Evolutionary conservation across 495 filamentous ascomycete genomes (phyloP), one percentile per base, ranked within the genome.

Genomic region (Friedmanniomyces simplex): DNA sequence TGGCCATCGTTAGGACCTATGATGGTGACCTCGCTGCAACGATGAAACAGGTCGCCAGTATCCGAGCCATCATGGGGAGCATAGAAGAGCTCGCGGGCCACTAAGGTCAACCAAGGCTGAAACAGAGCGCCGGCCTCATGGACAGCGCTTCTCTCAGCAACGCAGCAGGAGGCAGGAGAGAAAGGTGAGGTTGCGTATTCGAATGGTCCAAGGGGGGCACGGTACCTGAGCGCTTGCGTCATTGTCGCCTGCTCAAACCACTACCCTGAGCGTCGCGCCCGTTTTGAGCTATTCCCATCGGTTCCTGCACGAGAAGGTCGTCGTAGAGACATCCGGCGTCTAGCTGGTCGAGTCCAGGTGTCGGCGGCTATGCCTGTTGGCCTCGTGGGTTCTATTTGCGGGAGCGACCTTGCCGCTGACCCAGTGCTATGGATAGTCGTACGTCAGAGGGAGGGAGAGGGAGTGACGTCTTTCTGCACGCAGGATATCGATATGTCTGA

Each of bases 181-280:
- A 36, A 22, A 5, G 18, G 26, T n/a, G 30, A 36, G 49, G 30
- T 8, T 22, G 30, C 2, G 26, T 1, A 20, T 10, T 10, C 25
- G 49, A 3, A 18, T 52, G 25, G 30, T 26, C 20, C 16, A 10
- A 20, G 16, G 30, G n/a, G 3, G 8, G 49, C 12, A 52, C 46
- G 25, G 20, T 49, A 49, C 18, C 26, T 52, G 39, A 43, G 39
- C 46, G 46, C 4, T 25, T 7, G 37, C 57, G 43, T 54, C 45
- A 55, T 50, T 16, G 13, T 60, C 50, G 7, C 8, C 41, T 21
- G 16, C 12, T 26, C 36, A 50, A 60, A 60, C 57, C 52, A 11
- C 16, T 55, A 50, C 57, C 45, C 43, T 49, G 43, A 41, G 57
- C 57, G 51, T 50, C 57, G 57, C 57, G 57, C 57, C 34, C 55